Percentiles rank a stretch among this genome's conserved stretches.
These are phyloP conservation scores for Macrocybe gigantea DNA, from an alignment of 768 basidiomycete genomes.

Conservation along the genomic window DNA sequence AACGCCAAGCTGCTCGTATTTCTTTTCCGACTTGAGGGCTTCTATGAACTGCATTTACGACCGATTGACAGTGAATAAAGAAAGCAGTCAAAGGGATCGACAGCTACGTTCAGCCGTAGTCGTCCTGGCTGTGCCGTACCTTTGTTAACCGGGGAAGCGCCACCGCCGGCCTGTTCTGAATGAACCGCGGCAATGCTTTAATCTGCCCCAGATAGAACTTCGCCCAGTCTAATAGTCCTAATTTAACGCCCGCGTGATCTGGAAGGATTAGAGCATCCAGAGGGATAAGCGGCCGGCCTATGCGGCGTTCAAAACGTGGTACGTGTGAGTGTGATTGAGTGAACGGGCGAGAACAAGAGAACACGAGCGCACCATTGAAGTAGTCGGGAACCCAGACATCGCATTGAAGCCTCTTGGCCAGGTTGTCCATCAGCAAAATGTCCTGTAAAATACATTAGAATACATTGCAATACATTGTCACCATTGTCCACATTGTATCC, in stretches of 20 bases:
- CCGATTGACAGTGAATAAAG: not conserved
- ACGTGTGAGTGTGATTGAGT: not conserved
- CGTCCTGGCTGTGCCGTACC: slow-evolving; percentile 1
- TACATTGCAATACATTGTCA: no score
- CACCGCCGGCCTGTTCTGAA: slow-evolving; percentile 25
- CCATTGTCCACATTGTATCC: no score
- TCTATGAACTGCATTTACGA: not conserved
- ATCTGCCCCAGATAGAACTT: slow-evolving; percentile 20
- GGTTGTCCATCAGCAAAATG: slow-evolving; percentile 24
- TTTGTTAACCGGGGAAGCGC: slow-evolving; percentile 20
- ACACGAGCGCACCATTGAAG: slow-evolving; percentile 45
- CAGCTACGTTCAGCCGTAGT: no score
- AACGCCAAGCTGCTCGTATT: slow-evolving; percentile 34
- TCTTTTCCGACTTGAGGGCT: slow-evolving; percentile 27
- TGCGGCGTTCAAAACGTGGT: not conserved
- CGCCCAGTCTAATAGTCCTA: slow-evolving; percentile 22
- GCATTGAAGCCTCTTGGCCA: slow-evolving; percentile 42
- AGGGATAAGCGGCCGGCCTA: slow-evolving; percentile 26
- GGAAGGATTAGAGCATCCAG: slow-evolving; percentile 19
- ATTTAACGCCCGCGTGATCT: slow-evolving; percentile 27
- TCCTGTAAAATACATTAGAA: no score
- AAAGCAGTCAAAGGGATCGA: slow-evolving; percentile 6
- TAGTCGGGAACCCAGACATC: slow-evolving; percentile 65
- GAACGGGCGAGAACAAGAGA: not conserved
- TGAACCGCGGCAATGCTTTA: slow-evolving; percentile 24